Conservation (phyloP, 495 filamentous ascomycete genomes). For the Penicillium atrosanguineum region DNA sequence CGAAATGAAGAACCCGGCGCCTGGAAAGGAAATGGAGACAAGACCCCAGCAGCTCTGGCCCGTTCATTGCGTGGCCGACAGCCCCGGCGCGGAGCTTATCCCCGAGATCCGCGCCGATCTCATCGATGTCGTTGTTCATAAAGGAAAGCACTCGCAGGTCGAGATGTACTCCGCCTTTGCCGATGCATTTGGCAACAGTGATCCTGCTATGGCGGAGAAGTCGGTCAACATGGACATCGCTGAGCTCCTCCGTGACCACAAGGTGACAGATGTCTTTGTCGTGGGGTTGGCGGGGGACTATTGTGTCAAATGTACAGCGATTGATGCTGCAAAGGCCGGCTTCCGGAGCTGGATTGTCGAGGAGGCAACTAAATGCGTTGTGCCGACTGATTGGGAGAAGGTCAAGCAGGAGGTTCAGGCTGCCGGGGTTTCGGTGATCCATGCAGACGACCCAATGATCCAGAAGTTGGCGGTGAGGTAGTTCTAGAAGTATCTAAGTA, state of each 20-base stretch:
- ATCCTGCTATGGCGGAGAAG: slow-evolving; percentile 29
- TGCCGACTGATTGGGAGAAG: slow-evolving; percentile 55
- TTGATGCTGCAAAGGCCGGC: slow-evolving; percentile 73
- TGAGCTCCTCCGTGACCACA: slow-evolving; percentile 48
- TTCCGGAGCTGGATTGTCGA: slow-evolving; percentile 74
- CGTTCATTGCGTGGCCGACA: slow-evolving; percentile 77
- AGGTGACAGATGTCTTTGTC: slow-evolving; percentile 75
- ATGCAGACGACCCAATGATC: slow-evolving; percentile 46
- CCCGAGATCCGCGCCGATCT: slow-evolving; percentile 63
- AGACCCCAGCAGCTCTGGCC: slow-evolving; percentile 81
- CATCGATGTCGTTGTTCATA: slow-evolving; percentile 67
- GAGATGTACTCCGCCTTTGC: slow-evolving; percentile 95
- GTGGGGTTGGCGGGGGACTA: slow-evolving; percentile 86
- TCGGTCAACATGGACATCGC: slow-evolving; percentile 61
- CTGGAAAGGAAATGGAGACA: slow-evolving; percentile 55
- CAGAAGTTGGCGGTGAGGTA: slow-evolving; percentile 32
- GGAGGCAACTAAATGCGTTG: slow-evolving; percentile 74
- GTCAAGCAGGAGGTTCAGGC: slow-evolving; percentile 54
- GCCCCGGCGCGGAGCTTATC: slow-evolving; percentile 69
- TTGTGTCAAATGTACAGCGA: slow-evolving; percentile 79
- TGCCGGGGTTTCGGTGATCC: slow-evolving; percentile 52
- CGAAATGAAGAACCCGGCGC: slow-evolving; percentile 64
- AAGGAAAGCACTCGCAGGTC: slow-evolving; percentile 68
- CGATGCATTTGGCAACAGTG: slow-evolving; percentile 63
- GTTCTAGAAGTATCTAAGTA: background rate